Base-by-base conservation (phyloP, 2,329 filamentous ascomycete species). In the Fusarium napiforme region DNA sequence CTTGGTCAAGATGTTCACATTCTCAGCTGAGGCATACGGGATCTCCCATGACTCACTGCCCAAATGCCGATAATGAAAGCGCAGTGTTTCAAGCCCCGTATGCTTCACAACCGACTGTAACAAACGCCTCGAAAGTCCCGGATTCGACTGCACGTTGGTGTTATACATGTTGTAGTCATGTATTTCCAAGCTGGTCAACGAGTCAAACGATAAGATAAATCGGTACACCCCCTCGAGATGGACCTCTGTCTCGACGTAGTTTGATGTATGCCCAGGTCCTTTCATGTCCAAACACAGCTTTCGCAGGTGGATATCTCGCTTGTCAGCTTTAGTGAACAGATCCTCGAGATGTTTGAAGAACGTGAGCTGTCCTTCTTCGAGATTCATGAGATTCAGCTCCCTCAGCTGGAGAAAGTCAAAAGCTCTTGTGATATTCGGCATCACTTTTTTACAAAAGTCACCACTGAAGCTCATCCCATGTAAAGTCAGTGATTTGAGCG, bases 191-290 rank as follows among this genome's bases (percentile, higher is more conserved):
- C 43, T 47, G 2, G 16, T 60, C 30, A 72, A 9, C 1, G 49
- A 58, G 9, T 64, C 55, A 12, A 72, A 72, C 0, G 69, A 58
- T 2, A 11, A 40, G 4, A 72, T 45, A 2, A 72, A 72, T 15
- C 64, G 55, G 10, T 60, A 72, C 6, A 47, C 40, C 3, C 19
- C 32, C 5, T 67, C 47, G 2, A 71, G 28, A 2, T 47, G 9
- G 2, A 26, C 12, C 28, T 72, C 69, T 1, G 28, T 32, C 2
- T 28, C 16, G 1, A 7, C 7, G 3, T 50, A 42, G 26, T 7
- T 16, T 1, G 36, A n/a, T 0, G n/a, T 4, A 3, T 2, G 0
- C 0, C 1, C n/a, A 12, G 21, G 9, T 5, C 19, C 67, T 0
- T 16, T 5, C 69, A 71, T 60, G 0, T 57, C 9, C 4, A 71